Base-by-base conservation (phyloP, 805 yeast genomes). In the Wickerhamomyces rabaulensis region DNA sequence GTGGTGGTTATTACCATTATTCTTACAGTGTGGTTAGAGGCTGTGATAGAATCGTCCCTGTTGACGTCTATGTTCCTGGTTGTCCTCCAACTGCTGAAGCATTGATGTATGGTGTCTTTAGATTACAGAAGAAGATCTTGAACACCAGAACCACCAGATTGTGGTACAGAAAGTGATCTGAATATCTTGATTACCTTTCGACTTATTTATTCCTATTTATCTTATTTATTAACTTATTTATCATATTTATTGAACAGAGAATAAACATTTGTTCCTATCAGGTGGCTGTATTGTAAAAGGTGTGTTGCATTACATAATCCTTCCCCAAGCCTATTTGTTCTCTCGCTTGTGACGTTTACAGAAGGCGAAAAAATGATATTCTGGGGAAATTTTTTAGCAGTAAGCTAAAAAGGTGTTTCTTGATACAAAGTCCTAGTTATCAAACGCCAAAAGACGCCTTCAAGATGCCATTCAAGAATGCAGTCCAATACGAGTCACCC, bases 51-150 rank as follows among this genome's bases (percentile, higher is more conserved):
- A 75, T 87, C 47, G 83, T 88, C 39, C 96, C 96, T 15, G 95
- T 87, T 22, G 96, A 87, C 65, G 84, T 87, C 37, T 87, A 88
- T 62, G 95, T 87, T 45, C 96, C 96, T 17, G 96, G 96, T 9
- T 87, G 96, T 69, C 96, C 96, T 23, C 96, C 96, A 33, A 85
- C 95, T 21, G 78, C 91, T 45, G 96, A 87, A 70, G 95, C 95
- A 3, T 80, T 87, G 67, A 79, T 87, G 90, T 87, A 87, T 65
- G 96, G 96, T 49, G 84, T 87, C 29, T 84, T 87, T 76, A 91
- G 85, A 70, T 74, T 87, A 57, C 95, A 88, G 68, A 85, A 85
- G 80, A 88, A 87, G 76, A 87, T 87, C 90, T 79, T 87, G 78
- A 78, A 78, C 63, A 82, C 85, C 52, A 82, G 84, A 66, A 79